Evolutionary conservation across 1,139 yeast genomes (phyloP).

Genomic region (Wickerhamomyces sp.): DNA sequence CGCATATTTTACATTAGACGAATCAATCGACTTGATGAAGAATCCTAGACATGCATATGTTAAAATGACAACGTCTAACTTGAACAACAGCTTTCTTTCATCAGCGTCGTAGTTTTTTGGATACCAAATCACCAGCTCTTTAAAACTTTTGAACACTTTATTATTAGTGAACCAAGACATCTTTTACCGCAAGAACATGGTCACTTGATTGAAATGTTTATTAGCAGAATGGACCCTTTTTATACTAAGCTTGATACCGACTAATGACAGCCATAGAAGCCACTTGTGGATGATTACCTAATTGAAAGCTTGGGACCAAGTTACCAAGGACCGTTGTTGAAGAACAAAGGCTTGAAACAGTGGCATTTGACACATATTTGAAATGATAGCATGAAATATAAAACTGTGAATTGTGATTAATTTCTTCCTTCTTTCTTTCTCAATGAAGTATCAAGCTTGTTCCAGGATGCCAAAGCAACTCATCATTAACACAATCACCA

Average conservation of each 20-base stretch:
- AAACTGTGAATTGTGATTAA: too few species aligned
- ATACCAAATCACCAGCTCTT: conserved; percentile 1
- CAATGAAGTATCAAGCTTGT: too few species aligned
- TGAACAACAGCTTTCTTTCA: conserved; percentile 20
- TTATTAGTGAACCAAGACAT: neutral
- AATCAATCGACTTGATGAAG: conserved; percentile 6
- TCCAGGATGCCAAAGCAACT: neutral
- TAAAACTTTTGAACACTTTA: neutral
- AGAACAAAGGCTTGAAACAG: neutral
- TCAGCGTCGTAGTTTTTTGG: neutral
- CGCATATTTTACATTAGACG: conserved; percentile 48
- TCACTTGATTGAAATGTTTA: too few species aligned
- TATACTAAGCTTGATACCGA: too few species aligned
- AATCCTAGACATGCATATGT: conserved; percentile 59
- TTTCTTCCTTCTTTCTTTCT: too few species aligned
- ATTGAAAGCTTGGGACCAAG: too few species aligned
- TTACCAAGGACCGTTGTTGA: too few species aligned
- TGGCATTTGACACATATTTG: neutral
- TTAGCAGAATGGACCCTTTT: too few species aligned
- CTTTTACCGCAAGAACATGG: too few species aligned
- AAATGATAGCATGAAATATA: too few species aligned
- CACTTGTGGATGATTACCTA: too few species aligned
- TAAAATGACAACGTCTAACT: conserved; percentile 54
- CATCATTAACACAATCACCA: neutral
- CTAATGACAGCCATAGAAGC: too few species aligned